phyloP scores from a whole-genome alignment of 768 basidiomycete species.

The Pholiota conissans region DNA sequence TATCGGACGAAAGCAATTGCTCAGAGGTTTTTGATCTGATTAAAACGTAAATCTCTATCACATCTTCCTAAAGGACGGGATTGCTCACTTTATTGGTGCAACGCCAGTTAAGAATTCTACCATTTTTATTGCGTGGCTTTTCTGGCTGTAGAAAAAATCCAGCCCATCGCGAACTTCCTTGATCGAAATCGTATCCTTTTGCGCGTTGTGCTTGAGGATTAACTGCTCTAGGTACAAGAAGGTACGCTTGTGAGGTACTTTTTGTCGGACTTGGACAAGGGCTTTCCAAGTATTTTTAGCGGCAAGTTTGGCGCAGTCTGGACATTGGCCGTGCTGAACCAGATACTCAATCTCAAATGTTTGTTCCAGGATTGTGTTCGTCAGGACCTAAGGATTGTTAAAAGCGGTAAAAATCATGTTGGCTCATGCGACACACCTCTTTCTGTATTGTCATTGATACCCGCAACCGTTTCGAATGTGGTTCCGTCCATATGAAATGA shows the following conservation, averaged over 20 bases:
- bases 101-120: slow-evolving; percentile 88
- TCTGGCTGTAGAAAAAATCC: slow-evolving; percentile 93
- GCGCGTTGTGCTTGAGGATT: slow-evolving; percentile 93
- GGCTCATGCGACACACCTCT: slow-evolving; percentile 54
- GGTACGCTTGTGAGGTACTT: slow-evolving; percentile 96
- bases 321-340: slow-evolving; percentile 93
- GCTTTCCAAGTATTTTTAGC: slow-evolving; percentile 99
- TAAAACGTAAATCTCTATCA: too few species aligned
- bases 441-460: slow-evolving; percentile 98
- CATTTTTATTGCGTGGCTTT: slow-evolving; percentile 95
- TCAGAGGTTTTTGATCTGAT: slow-evolving; percentile 88
- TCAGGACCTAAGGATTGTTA: slow-evolving; percentile 59
- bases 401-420: neutral
- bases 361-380: slow-evolving; percentile 95
- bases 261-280: slow-evolving; percentile 97
- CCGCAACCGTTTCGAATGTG: slow-evolving; percentile 90
- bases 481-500: slow-evolving; percentile 99
- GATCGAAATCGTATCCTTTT: slow-evolving; percentile 93
- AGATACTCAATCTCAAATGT: slow-evolving; percentile 96
- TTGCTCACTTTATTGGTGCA: slow-evolving; percentile 79
- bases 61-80: too few species aligned
- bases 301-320: slow-evolving; percentile 89
- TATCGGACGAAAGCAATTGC: slow-evolving; percentile 91
- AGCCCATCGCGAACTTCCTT: slow-evolving; percentile 93
- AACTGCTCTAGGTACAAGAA: slow-evolving; percentile 97